Base-by-base conservation (phyloP, 305 asterid species). In the Andrographis paniculata region DNA sequence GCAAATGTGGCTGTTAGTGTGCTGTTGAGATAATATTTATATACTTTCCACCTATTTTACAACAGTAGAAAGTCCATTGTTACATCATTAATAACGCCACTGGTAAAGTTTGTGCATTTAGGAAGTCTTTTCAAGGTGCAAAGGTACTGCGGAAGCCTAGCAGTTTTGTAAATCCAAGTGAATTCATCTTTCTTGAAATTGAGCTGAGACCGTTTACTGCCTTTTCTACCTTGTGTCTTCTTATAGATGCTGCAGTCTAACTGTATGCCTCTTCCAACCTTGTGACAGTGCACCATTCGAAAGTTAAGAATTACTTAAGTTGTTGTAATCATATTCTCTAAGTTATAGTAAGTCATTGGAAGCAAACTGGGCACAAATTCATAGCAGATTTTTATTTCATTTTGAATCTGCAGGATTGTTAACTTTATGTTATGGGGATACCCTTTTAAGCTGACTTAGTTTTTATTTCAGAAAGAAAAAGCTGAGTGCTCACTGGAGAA, bases 401-500 rank as follows among this genome's bases (percentile, higher is more conserved):
- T n/a, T n/a, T n/a, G n/a, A n/a, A n/a, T n/a, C n/a, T n/a, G n/a
- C n/a, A n/a, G n/a, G n/a, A n/a, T n/a, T n/a, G n/a, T n/a, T n/a
- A n/a, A n/a, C n/a, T n/a, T n/a, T n/a, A n/a, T n/a, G n/a, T n/a
- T n/a, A n/a, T n/a, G n/a, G n/a, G n/a, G n/a, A n/a, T n/a, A 22
- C 51, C 55, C 28, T 50, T 20, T 59, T 55, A 46, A 14, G 48
- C 60, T 45, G 56, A 49, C 56, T 28, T 8, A 12, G 30, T 23
- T 33, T 38, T 46, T 42, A 45, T 69, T 66, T 39, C 78, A 88
- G 97, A 78, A 82, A 85, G 82, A 84, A 78, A 67, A 88, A 73
- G 53, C 31, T 79, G 66, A 77, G 95, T 18, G 55, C 68, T 65
- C 94, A 85, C 22, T 88, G 97, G 97, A 76, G 87, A 69, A 77